Evolutionary conservation across 768 basidiomycete species (phyloP).

Genomic region (Mrakia frigida): DNA sequence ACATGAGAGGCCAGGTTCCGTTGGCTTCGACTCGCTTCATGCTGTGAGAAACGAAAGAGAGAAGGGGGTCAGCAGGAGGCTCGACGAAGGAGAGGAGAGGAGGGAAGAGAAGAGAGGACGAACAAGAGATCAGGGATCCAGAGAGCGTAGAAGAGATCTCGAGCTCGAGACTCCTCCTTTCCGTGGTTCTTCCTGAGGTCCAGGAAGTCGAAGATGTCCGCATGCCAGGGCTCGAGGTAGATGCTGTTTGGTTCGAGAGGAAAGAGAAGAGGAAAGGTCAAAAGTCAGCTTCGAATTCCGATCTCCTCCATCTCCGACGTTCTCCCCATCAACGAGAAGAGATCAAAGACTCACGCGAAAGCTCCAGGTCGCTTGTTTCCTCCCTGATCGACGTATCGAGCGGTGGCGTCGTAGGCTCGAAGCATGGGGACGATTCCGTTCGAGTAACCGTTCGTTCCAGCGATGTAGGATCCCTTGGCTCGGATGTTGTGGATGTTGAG

Average conservation of each 20-base stretch:
- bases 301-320: neutral
- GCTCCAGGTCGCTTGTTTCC: slow-evolving; percentile 99
- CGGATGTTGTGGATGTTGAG: slow-evolving; percentile 93
- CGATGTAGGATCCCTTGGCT: slow-evolving; percentile 95
- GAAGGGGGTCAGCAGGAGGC: neutral
- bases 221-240: slow-evolving; percentile 98
- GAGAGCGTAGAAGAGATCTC: slow-evolving; percentile 94
- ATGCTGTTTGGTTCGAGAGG: slow-evolving; percentile 46
- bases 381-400: slow-evolving; percentile 97
- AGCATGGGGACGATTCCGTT: slow-evolving; percentile 99
- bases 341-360: slow-evolving; percentile 54
- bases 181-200: slow-evolving; percentile 98
- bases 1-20: slow-evolving; percentile 92
- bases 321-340: neutral
- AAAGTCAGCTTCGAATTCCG: neutral
- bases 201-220: slow-evolving; percentile 94
- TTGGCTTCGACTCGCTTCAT: slow-evolving; percentile 95
- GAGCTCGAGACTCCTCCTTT: slow-evolving; percentile 92
- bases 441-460: slow-evolving; percentile 97
- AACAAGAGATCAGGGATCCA: slow-evolving; percentile 98
- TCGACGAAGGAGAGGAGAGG: neutral
- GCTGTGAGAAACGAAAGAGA: slow-evolving; percentile 47
- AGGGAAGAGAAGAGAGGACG: slow-evolving; percentile 39
- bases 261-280: neutral
- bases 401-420: slow-evolving; percentile 93